Base-by-base conservation (phyloP, 257 asterid genomes). In the Solanum lignicaule region DNA sequence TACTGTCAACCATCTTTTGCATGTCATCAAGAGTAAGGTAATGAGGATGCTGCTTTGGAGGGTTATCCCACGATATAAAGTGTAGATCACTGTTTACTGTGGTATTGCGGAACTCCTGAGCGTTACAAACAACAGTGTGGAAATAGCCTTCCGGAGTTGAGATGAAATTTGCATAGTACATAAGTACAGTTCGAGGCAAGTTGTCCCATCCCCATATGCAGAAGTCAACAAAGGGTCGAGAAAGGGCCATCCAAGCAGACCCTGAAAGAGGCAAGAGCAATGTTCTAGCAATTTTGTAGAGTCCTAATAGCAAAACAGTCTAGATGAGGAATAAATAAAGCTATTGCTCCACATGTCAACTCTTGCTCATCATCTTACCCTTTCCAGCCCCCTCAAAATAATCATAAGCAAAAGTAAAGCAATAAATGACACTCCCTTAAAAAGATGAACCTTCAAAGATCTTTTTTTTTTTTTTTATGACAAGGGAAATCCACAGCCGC, bases 161-260 rank as follows among this genome's bases (percentile, higher is more conserved):
- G 66, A 96, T 87, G 94, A 96, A 96, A 92, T 96, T 96, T 18
- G 99, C 95, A 69, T 95, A 96, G 91, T 95, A 96, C 99, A 96
- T 96, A 16, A 96, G 96, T 36, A 93, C 98, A 9, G 97, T 96
- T 88, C 99, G 90, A 1, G 99, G 99, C 60, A 96, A 89, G 92
- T 96, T 96, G 89, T 95, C 98, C 98, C 98, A 96, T 69, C 99
- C 99, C 98, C 99, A 96, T 90, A 96, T 92, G 93, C 95, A 91
- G 91, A 93, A 96, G 90, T 96, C 99, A 8, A 96, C 84, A 89
- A 96, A 96, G 52, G 98, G 92, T 14, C 96, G 95, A 76, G 99
- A 96, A 66, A 96, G 97, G 55, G 92, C 96, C 98, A 95, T 94
- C 99, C 99, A 96, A 52, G 99, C 99, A 25, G 99, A 96, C 88